Conservation (phyloP, 176 grass and related monocot species). For the Bonia amplexicaulis region DNA sequence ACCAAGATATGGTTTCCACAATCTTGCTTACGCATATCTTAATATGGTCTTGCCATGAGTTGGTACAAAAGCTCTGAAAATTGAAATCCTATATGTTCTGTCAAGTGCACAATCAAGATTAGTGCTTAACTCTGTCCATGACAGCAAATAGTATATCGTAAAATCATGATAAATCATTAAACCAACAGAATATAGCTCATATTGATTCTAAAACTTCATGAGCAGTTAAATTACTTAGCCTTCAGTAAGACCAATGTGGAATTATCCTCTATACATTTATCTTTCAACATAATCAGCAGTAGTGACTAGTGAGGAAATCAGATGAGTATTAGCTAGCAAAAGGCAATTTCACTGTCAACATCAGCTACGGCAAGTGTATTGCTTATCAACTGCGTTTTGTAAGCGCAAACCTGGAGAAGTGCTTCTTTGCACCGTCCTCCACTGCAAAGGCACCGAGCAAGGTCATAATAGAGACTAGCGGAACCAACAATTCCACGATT, state of each 20-base stretch:
- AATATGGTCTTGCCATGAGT: not conserved
- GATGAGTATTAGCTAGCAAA: not conserved
- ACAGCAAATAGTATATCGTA: not conserved
- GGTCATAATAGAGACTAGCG: conserved; percentile 93
- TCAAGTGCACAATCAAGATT: not conserved
- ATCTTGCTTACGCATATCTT: not conserved
- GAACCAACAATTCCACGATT: conserved; percentile 82
- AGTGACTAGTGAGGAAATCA: not conserved
- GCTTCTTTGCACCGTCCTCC: conserved; percentile 80
- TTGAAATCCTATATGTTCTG: conserved; percentile 9
- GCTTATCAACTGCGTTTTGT: conserved; percentile 13
- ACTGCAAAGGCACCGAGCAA: conserved; percentile 94
- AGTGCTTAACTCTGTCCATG: not conserved
- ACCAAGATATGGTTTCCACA: conserved; percentile 7
- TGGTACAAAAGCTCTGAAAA: not conserved
- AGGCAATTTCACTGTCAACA: not conserved
- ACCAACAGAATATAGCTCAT: not conserved
- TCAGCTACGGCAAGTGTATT: conserved; percentile 3
- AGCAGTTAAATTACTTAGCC: conserved; percentile 16
- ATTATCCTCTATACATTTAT: not conserved
- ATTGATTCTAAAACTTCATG: not conserved
- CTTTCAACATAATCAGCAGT: not conserved
- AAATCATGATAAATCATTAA: not conserved
- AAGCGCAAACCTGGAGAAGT: conserved; percentile 68
- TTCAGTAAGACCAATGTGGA: not conserved